Conservation (phyloP, 1,284 basidiomycete species). For the Melampsora larici-populina region DNA sequence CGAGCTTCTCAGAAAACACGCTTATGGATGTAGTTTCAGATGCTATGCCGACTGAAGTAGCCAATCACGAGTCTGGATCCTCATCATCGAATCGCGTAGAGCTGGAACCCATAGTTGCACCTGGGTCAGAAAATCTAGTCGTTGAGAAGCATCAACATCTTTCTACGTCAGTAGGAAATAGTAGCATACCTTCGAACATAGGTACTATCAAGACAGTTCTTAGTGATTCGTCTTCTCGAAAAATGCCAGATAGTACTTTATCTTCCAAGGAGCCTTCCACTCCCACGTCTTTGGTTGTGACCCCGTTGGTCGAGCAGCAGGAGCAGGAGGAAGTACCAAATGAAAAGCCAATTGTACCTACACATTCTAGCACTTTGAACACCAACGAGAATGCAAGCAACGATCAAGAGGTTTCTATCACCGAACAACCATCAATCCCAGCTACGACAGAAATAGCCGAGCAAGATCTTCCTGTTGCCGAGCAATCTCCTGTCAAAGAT, state of each 20-base stretch:
- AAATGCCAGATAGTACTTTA: not conserved
- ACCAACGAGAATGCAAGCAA: too few relatives aligned
- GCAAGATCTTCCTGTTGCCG: not conserved
- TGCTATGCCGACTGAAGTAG: not conserved
- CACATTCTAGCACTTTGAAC: too few relatives aligned
- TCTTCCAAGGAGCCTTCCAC: not conserved
- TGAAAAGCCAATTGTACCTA: not conserved
- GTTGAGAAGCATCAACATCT: not conserved
- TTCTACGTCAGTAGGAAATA: not conserved
- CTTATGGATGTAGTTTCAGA: not conserved
- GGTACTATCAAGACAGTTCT: not conserved
- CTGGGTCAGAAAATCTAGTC: not conserved
- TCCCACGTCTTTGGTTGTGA: not conserved
- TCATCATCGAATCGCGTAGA: not conserved
- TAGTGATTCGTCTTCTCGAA: not conserved
- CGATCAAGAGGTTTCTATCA: too few relatives aligned
- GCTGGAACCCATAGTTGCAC: not conserved
- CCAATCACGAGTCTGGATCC: not conserved
- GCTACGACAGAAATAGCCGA: not conserved
- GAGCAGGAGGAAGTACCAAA: not conserved
- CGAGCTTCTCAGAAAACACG: not conserved
- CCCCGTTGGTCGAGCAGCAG: not conserved
- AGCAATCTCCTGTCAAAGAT: too few relatives aligned
- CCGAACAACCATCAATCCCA: not conserved
- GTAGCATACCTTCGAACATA: not conserved